A percentile compares a stretch with the other conserved stretches of the same genome.
Evolutionary conservation across 352 stramenopile genomes (phyloP).

Genomic region (Phytophthora crassamura): DNA sequence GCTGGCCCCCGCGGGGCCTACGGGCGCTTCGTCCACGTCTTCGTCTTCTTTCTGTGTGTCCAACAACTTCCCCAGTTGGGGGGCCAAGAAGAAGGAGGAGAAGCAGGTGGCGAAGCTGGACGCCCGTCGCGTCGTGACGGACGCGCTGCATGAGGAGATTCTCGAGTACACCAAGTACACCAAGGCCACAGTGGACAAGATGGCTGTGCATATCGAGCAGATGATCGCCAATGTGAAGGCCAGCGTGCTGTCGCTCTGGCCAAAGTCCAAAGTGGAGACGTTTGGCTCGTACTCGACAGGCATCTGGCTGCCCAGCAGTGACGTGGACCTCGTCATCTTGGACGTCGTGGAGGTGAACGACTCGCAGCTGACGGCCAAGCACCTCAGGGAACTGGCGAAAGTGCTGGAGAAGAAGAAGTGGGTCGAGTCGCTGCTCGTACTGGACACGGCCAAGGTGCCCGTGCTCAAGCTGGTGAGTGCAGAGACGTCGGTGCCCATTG

Average conservation of each 20-base stretch:
- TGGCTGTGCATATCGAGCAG: slow-evolving; percentile 85
- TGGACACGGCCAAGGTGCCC: slow-evolving; percentile 86
- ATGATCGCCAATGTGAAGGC: slow-evolving; percentile 80
- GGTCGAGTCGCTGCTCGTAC: slow-evolving; percentile 83
- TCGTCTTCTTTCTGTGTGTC: slow-evolving; percentile 18
- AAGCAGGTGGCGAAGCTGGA: slow-evolving; percentile 4
- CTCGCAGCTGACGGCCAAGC: slow-evolving; percentile 56
- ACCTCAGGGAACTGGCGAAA: slow-evolving; percentile 64
- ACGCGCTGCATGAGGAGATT: slow-evolving; percentile 83
- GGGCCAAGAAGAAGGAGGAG: slow-evolving; percentile 31
- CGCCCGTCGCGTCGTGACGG: slow-evolving; percentile 33
- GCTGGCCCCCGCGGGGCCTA: slow-evolving; percentile 37
- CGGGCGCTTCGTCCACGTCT: slow-evolving; percentile 10
- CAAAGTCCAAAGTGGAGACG: slow-evolving; percentile 76
- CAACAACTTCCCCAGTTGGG: slow-evolving; percentile 48
- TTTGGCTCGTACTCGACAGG: slow-evolving; percentile 89
- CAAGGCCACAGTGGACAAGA: slow-evolving; percentile 68
- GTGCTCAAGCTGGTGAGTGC: slow-evolving; percentile 85
- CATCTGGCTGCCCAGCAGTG: slow-evolving; percentile 88
- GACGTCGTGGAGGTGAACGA: slow-evolving; percentile 76
- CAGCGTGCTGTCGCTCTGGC: slow-evolving; percentile 77
- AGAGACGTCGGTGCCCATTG: slow-evolving; percentile 80
- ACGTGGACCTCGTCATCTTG: slow-evolving; percentile 88
- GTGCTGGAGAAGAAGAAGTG: slow-evolving; percentile 68
- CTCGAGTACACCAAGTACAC: slow-evolving; percentile 80